A percentile compares a stretch with the other conserved stretches of the same genome.
Evolutionary conservation across 306 rosid species (phyloP).

Genomic region (Rosa rugosa): DNA sequence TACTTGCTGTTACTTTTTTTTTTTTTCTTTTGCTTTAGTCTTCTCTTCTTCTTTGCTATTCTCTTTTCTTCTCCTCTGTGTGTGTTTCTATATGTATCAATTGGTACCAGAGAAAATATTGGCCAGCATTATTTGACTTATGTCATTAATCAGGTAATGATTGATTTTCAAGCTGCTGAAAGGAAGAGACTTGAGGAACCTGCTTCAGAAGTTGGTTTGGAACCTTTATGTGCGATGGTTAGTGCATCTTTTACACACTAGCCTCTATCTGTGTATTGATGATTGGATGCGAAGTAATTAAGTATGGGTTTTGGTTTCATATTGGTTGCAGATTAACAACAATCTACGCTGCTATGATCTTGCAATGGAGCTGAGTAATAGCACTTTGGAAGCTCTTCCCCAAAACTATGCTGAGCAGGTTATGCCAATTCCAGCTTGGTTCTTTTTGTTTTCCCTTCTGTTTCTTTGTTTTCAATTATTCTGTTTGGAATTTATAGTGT

Average conservation of each 20-base stretch:
- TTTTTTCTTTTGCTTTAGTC: neutral
- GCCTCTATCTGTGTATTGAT: slow-evolving; percentile 25
- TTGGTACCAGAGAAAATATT: neutral
- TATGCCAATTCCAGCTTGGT: slow-evolving; percentile 25
- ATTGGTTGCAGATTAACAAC: slow-evolving; percentile 74
- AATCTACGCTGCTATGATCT: slow-evolving; percentile 98
- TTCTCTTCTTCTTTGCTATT: neutral
- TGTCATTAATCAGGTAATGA: slow-evolving; percentile 69
- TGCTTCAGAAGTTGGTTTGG: slow-evolving; percentile 93
- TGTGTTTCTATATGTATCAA: neutral
- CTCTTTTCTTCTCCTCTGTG: neutral
- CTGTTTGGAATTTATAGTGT: neutral
- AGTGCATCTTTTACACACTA: slow-evolving; percentile 30
- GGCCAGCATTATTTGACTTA: neutral
- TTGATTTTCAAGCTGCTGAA: slow-evolving; percentile 96
- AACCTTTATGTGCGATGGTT: slow-evolving; percentile 94
- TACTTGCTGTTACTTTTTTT: neutral
- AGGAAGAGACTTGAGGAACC: slow-evolving; percentile 84
- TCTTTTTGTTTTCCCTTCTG: slow-evolving; percentile 18
- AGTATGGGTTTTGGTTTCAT: slow-evolving; percentile 9
- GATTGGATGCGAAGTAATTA: slow-evolving; percentile 14
- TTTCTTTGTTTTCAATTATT: neutral
- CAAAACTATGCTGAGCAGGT: slow-evolving; percentile 95
- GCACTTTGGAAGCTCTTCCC: slow-evolving; percentile 92
- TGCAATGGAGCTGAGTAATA: slow-evolving; percentile 90